phyloP scores from a whole-genome alignment of 2,329 filamentous ascomycete species.

The Sarocladium oryzae region DNA sequence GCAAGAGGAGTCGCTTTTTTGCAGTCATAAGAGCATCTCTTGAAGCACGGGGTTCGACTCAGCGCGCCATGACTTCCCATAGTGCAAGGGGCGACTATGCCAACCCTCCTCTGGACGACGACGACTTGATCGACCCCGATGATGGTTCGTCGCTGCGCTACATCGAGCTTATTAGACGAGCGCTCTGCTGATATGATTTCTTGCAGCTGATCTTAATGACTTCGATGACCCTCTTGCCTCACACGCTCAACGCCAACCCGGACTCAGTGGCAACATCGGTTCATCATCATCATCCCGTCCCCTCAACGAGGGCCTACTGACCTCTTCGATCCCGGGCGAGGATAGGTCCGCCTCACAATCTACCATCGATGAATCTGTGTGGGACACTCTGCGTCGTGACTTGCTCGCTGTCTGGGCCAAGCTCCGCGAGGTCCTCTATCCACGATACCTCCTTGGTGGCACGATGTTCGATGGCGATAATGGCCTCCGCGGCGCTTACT shows the following conservation, averaged over 20 bases:
- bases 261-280: conserved; percentile 75
- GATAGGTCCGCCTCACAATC: conserved; percentile 84
- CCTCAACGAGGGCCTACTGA: conserved; percentile 75
- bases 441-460: conserved; percentile 79
- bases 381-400: conserved; percentile 93
- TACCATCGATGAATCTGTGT: conserved; percentile 95
- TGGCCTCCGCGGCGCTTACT: conserved; percentile 54
- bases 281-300: conserved; percentile 46
- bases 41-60: background rate
- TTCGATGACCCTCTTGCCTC: conserved; percentile 78
- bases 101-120: conserved; percentile 58
- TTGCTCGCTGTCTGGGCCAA: conserved; percentile 93
- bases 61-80: conserved; percentile 37
- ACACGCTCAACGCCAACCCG: conserved; percentile 65
- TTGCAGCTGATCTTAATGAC: conserved; percentile 77
- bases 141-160: conserved; percentile 48
- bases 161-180: too few relatives aligned
- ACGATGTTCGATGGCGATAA: conserved; percentile 54
- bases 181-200: background rate
- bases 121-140: conserved; percentile 74
- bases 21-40: background rate
- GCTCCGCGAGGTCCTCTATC: conserved; percentile 94
- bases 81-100: conserved; percentile 51
- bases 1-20: background rate
- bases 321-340: conserved; percentile 83